Base-by-base conservation (phyloP, 441 rosid genomes). In the Gossypium schwendimanii region DNA sequence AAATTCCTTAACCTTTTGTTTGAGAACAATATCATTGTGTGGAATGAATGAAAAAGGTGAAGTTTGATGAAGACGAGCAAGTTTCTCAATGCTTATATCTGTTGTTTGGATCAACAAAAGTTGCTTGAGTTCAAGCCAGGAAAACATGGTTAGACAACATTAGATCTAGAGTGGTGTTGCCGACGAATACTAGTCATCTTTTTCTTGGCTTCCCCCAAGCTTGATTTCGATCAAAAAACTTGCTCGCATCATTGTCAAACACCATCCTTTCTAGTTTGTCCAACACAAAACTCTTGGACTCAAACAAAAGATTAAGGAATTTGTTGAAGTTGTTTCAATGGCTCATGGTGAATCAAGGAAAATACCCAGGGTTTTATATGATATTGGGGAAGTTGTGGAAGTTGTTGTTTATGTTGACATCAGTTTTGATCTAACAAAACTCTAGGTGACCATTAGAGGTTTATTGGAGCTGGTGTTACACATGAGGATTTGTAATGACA, bases 321-420 rank as follows among this genome's bases (percentile, higher is more conserved):
- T 93, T 73, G 76, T 80, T 3, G 77, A 79, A 50, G 87, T 86
- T 2, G 90, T 91, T 24, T 44, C 80, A 2, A 87, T 77, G 11
- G 71, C 73, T 0, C 73, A 91, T 71, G 93, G 97, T 26, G 95
- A 91, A 31, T 73, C 84, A 39, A 79, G 88, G 53, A 89, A 88
- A 83, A 94, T 97, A 1, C 95, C 97, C 0, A 89, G 89, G 84
- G 75, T 91, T 73, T 91, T 91, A 2, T 95, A 95, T 12, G 94
- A 93, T 36, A 76, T 91, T n/a, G 82, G 89, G 6, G 98, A 93
- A 71, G 83, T 97, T 58, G 14, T 93, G 23, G 95, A 87, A 1
- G 98, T 89, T 73, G 97, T 95, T 14, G 63, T 93, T 21, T 93
- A 87, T 47, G 45, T 87, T 7, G 95, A 93, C 71, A 21, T 87